Evolutionary conservation across 139 green algal species (phyloP).

Genomic region (Trebouxia sp.): DNA sequence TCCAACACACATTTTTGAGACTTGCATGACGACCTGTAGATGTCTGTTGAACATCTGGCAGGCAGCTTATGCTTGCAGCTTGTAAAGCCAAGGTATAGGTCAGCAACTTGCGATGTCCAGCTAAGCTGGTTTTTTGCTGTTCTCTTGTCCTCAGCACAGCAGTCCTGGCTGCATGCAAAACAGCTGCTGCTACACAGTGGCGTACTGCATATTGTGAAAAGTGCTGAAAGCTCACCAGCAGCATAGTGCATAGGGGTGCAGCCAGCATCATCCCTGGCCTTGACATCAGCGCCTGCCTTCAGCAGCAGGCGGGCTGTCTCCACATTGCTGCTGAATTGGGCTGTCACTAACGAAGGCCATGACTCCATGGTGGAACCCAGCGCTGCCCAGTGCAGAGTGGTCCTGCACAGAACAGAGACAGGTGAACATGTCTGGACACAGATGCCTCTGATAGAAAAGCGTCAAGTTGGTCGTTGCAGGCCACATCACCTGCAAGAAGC

Average conservation of each 20-base stretch:
- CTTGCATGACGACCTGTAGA: too few relatives aligned
- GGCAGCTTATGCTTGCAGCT: too few relatives aligned
- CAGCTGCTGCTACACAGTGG: slow-evolving; percentile 27
- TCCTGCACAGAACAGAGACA: slow-evolving; percentile 32
- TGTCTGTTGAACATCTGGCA: too few relatives aligned
- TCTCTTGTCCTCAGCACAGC: background rate
- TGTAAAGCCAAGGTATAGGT: too few relatives aligned
- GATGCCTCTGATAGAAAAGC: too few relatives aligned
- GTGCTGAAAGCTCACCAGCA: slow-evolving; percentile 27
- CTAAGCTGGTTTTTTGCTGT: background rate
- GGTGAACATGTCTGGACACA: too few relatives aligned
- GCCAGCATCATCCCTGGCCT: slow-evolving; percentile 32
- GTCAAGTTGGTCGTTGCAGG: too few relatives aligned
- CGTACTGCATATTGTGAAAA: background rate
- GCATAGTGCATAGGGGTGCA: slow-evolving; percentile 48
- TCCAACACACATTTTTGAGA: too few relatives aligned
- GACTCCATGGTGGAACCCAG: slow-evolving; percentile 16
- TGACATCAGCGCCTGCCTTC: slow-evolving; percentile 29
- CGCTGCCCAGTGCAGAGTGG: slow-evolving; percentile 53
- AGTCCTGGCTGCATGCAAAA: background rate
- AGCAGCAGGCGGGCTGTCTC: slow-evolving; percentile 40
- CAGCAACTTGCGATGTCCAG: too few relatives aligned
- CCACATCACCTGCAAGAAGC: too few relatives aligned
- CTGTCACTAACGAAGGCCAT: slow-evolving; percentile 8
- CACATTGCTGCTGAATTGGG: slow-evolving; percentile 27